Evolutionary conservation across 2,329 filamentous ascomycete genomes (phyloP), one percentile per base, ranked within the genome.

Genomic region (Fusarium sp.): DNA sequence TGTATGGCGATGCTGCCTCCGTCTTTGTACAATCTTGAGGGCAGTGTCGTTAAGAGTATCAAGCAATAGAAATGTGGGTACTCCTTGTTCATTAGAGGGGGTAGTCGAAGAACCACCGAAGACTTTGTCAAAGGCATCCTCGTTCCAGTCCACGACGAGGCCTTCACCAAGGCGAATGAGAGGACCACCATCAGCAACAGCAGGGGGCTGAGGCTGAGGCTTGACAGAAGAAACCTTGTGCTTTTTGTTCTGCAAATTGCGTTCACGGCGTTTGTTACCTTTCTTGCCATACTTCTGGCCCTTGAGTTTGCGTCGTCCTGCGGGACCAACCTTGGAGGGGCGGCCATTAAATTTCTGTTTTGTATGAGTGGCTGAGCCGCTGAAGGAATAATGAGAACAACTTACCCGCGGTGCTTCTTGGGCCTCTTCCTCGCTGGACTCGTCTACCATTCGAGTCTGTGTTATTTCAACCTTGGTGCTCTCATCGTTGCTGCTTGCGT

Each of bases 61-160:
- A 13, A 86, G 77, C 4, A 83, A 75, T 7, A 78, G 77, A 78
- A 86, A 91, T 0, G 88, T 91, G 40, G 85, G 82, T 24, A 83
- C 77, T 43, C 92, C 92, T 35, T 88, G 86, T 32, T 85, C 75
- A 11, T 86, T 82, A 13, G 80, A 70, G 19, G 70, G 56, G 37
- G 62, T 68, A 75, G 32, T 71, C 67, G 56, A 72, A 66, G 68
- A 77, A n/a, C 78, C 78, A 43, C 82, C 82, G 74, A 97, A 98
- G 22, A 97, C 83, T 17, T 83, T 82, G 19, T 95, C 89, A 76
- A 88, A 91, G 7, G 89, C 89, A 9, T 90, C 84, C 9, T 88
- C 82, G 43, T 83, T 87, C 94, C 95, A 99, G 72, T 98, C 94
- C 13, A 97, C 86, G 7, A 98, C 83, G 47, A 99, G 89, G 24